Evolutionary conservation across 148 eudicot species (phyloP), one percentile per base, ranked within the genome.

Genomic region (Chenopodium berlandieri): DNA sequence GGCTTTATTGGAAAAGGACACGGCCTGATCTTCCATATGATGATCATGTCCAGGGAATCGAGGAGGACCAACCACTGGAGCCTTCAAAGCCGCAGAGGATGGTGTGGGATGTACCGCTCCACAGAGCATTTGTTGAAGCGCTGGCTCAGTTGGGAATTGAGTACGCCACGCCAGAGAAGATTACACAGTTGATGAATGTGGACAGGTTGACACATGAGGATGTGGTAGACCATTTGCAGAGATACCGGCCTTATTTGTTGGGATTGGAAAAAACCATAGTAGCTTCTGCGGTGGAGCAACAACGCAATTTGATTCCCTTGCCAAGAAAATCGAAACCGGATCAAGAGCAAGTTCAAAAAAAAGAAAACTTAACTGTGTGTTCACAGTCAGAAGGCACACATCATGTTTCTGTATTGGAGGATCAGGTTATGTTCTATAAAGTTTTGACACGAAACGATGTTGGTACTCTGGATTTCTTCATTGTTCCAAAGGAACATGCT

Each of bases 381-480:
- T 46, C 48, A 46, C 48, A 46, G 5, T 9, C 4, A 7, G 48
- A 46, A 46, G 10, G 48, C 10, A 46, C 48, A 46, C 0, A 9
- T 46, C n/a, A 9, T 46, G 48, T n/a, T n/a, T 7, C 48, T 46
- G 48, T 46, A 46, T 46, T 46, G 48, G 48, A 46, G 48, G 48
- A 46, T 3, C 48, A 46, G n/a, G n/a, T n/a, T 46, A 46, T 46
- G 2, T 91, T 91, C 27, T 89, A 87, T 78, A 91, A 90, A 73
- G 94, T 88, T 0, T 89, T 91, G 37, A 91, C 94, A 0, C 93
- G 90, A 9, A 87, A 90, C 58, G 94, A 91, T 71, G 94, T 90
- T 1, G 2, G 58, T 1, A 90, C 88, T 80, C 87, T 89, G 32
- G 90, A 91, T 74, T 76, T 90, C 2, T 64, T 91, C 22, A 91